These are phyloP conservation scores for Melanogaster broomeanus DNA, from an alignment of 768 basidiomycete genomes.

Conservation along the genomic window DNA sequence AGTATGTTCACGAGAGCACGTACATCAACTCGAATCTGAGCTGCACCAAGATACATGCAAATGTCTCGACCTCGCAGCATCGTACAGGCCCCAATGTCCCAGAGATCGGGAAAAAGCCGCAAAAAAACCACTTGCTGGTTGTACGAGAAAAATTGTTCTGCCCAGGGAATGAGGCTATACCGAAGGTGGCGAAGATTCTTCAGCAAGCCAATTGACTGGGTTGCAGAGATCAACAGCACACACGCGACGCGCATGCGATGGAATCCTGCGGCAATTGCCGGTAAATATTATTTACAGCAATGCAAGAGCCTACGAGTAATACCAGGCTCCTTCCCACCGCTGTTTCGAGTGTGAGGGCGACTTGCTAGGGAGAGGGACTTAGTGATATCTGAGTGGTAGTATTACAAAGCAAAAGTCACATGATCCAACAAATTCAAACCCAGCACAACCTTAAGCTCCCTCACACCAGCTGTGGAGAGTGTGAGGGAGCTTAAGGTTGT, in stretches of 20 bases:
- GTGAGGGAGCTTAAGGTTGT: too few relatives aligned
- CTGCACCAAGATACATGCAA: not conserved
- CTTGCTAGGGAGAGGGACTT: too few relatives aligned
- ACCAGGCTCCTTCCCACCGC: too few relatives aligned
- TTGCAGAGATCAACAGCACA: not conserved
- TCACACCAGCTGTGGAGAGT: too few relatives aligned
- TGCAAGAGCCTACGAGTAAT: not conserved
- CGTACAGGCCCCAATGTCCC: not conserved
- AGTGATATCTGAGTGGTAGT: too few relatives aligned
- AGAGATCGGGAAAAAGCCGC: not conserved
- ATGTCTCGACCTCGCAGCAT: not conserved
- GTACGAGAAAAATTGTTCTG: slow-evolving; percentile 3
- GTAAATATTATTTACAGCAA: not conserved
- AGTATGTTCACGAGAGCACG: too few relatives aligned
- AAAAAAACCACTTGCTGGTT: not conserved
- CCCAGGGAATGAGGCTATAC: slow-evolving; percentile 21
- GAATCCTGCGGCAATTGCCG: not conserved
- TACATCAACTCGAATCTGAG: too few relatives aligned
- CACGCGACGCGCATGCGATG: too few relatives aligned
- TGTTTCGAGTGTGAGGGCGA: too few relatives aligned
- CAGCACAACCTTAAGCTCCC: too few relatives aligned
- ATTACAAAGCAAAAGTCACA: too few relatives aligned
- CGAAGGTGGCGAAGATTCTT: slow-evolving; percentile 2
- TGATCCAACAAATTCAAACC: too few relatives aligned
- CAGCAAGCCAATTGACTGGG: slow-evolving; percentile 19